Evolutionary conservation across 2,329 filamentous ascomycete species (phyloP).

Genomic region (Fusarium pseudocircinatum): DNA sequence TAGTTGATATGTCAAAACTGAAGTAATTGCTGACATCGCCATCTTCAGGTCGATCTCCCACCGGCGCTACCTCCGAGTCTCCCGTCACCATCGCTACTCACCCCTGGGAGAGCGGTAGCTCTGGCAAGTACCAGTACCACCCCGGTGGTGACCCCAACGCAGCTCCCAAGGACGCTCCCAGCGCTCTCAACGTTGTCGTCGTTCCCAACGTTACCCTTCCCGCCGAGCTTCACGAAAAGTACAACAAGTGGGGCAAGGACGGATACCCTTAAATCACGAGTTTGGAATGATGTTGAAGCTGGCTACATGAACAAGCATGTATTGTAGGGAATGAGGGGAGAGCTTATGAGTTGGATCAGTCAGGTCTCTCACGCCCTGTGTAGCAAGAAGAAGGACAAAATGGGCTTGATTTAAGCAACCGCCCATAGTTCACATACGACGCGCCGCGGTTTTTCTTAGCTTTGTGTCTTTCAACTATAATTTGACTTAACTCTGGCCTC

Average conservation of each 20-base stretch:
- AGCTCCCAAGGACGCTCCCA: slow-evolving; percentile 87
- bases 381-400: slow-evolving; percentile 38
- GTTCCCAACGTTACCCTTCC: slow-evolving; percentile 93
- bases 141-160: slow-evolving; percentile 83
- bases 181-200: slow-evolving; percentile 93
- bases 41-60: slow-evolving; percentile 79
- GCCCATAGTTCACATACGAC: slow-evolving; percentile 39
- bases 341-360: slow-evolving; percentile 17
- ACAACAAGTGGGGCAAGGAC: slow-evolving; percentile 99
- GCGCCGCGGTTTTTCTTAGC: slow-evolving; percentile 35
- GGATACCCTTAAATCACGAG: slow-evolving; percentile 70
- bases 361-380: slow-evolving; percentile 22
- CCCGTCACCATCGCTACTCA: slow-evolving; percentile 81
- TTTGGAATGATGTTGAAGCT: slow-evolving; percentile 6
- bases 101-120: slow-evolving; percentile 84
- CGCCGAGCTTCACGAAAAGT: slow-evolving; percentile 93
- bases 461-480: slow-evolving; percentile 36
- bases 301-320: slow-evolving; percentile 25
- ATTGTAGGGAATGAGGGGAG: slow-evolving; percentile 17
- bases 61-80: slow-evolving; percentile 82
- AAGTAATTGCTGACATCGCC: slow-evolving; percentile 37
- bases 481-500: slow-evolving; percentile 15
- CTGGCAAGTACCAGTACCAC: slow-evolving; percentile 80
- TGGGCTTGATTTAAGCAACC: slow-evolving; percentile 38
- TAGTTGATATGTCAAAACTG: neutral